Base-by-base conservation (phyloP, 805 yeast genomes). In the Spathaspora arborariae region DNA sequence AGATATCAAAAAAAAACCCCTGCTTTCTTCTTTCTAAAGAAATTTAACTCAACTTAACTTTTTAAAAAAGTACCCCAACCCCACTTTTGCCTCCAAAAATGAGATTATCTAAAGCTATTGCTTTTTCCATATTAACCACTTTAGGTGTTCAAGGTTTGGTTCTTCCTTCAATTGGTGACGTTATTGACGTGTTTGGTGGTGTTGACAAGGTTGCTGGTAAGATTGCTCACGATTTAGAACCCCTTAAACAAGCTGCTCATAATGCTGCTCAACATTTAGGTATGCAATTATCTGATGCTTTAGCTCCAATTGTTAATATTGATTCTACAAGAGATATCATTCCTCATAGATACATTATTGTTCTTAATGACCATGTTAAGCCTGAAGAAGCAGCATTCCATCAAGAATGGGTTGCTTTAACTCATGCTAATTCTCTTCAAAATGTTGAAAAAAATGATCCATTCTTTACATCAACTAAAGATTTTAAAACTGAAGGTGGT, bases 341-440 rank as follows among this genome's bases (percentile, higher is more conserved):
- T 56, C 84, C 90, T 33, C 77, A 85, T 71, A 83, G 84, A 58
- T 94, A 89, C 74, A 91, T 94, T 53, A 72, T 94, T 56, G 90
- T 91, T 43, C 82, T 92, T 72, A 90, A 89, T 73, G 79, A 80
- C 45, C 79, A 72, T 45, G 73, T 82, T 27, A 58, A 77, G 19
- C 65, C 75, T 20, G 79, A 79, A 33, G 79, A 78, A 49, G 70
- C 79, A 26, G 70, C 72, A 36, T 77, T 80, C 74, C 96, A 91
- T 72, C 76, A 77, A 60, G 78, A 79, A 59, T 77, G 85, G 82
- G 79, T 88, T 51, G 67, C 75, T 24, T 73, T 76, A 46, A 69
- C 74, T 47, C 90, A 79, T 67, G 57, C 68, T 41, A 68, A 68
- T 45, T 62, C 69, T 36, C 67, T 75, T 36, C 68, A 72, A 40